These are phyloP conservation scores for Colletotrichum karsti DNA, from an alignment of 2,329 filamentous ascomycete species.

Conservation along the genomic window DNA sequence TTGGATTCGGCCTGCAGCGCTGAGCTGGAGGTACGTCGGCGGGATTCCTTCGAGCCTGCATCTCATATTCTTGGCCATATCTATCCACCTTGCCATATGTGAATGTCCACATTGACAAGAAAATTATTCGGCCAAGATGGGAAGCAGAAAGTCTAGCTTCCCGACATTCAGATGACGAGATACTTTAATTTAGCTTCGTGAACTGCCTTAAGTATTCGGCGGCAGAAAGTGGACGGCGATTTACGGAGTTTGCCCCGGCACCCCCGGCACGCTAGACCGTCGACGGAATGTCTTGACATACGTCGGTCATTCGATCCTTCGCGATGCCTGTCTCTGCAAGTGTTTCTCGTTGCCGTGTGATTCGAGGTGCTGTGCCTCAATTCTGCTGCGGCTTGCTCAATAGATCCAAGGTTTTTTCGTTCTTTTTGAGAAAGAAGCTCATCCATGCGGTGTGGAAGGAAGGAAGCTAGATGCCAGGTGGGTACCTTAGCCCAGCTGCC, in stretches of 20 bases:
- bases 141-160: not conserved
- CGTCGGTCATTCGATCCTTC: conserved; percentile 15
- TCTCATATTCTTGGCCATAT: not conserved
- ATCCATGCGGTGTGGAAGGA: no score
- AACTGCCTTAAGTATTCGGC: not conserved
- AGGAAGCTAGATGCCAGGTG: no score
- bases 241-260: not conserved
- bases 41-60: conserved; percentile 1
- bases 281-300: conserved; percentile 26
- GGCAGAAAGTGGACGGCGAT: not conserved
- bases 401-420: no score
- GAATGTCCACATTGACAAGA: not conserved
- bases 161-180: not conserved
- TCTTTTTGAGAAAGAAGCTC: no score
- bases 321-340: not conserved
- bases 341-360: not conserved
- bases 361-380: no score
- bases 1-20: not conserved
- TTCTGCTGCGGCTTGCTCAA: no score
- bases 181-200: not conserved
- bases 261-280: not conserved
- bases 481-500: not conserved
- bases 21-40: not conserved
- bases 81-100: not conserved
- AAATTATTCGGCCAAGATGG: not conserved